Percentiles rank a stretch among this genome's conserved stretches.
phyloP scores from a whole-genome alignment of 164 flowering plant genomes.

The Macadamia integrifolia region DNA sequence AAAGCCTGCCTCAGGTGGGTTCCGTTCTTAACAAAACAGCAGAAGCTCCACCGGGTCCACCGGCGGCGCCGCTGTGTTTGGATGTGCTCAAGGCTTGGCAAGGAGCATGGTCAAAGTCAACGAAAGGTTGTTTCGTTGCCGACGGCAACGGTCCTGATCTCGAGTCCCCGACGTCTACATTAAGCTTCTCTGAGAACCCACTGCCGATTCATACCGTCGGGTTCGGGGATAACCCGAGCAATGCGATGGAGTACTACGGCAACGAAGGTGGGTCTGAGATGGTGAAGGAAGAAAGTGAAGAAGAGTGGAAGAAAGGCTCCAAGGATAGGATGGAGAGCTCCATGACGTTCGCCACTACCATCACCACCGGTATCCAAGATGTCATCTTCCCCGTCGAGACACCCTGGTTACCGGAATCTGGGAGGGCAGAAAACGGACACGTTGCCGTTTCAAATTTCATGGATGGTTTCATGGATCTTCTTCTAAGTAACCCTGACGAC shows the following conservation, averaged over 20 bases:
- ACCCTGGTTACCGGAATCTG: conserved; percentile 1
- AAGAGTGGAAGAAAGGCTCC: conserved; percentile 22
- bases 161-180: conserved; percentile 79
- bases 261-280: conserved; percentile 15
- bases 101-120: conserved; percentile 26
- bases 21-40: not conserved
- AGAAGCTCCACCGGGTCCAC: not conserved
- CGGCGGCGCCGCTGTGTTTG: conserved; percentile 24
- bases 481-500: conserved; percentile 10
- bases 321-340: too few relatives aligned
- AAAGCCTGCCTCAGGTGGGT: not conserved
- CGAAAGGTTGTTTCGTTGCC: not conserved
- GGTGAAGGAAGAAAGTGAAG: conserved; percentile 40
- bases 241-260: conserved; percentile 21
- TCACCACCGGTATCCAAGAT: not conserved
- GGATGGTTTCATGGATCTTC: conserved; percentile 24
- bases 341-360: not conserved
- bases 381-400: not conserved
- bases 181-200: conserved; percentile 37
- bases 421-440: not conserved
- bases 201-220: conserved; percentile 10
- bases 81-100: conserved; percentile 49
- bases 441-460: conserved; percentile 5
- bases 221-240: conserved; percentile 13
- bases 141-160: conserved; percentile 7